These are phyloP conservation scores for Tuber borchii DNA, from an alignment of 495 filamentous ascomycete genomes.

Conservation along the genomic window DNA sequence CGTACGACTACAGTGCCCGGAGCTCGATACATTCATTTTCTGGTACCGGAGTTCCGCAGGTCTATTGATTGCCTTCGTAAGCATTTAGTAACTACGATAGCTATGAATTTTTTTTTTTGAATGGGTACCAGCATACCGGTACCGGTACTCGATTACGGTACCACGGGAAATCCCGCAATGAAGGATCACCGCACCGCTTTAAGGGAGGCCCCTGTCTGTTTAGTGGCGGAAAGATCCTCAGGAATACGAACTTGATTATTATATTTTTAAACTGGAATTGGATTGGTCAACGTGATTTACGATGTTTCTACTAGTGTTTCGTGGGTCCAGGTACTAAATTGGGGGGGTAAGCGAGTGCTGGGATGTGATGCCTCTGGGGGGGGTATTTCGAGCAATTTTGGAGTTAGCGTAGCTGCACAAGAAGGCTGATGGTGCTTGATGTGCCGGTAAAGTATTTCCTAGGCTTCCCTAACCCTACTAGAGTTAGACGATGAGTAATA, in stretches of 20 bases:
- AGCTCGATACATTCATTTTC: not conserved
- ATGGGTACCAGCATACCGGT: too few species aligned
- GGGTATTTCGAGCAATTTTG: not conserved
- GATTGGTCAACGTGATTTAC: not conserved
- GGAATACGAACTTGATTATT: not conserved
- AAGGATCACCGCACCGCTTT: not conserved
- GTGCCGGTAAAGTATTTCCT: not conserved
- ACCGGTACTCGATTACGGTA: too few species aligned
- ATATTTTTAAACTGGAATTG: not conserved
- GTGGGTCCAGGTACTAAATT: not conserved
- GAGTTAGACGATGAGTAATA: not conserved
- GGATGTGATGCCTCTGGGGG: not conserved
- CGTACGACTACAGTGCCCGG: not conserved
- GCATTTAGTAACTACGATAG: too few species aligned
- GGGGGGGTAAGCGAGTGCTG: not conserved
- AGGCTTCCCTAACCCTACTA: not conserved
- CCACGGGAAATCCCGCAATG: not conserved
- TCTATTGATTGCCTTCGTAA: too few species aligned
- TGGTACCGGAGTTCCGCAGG: too few species aligned
- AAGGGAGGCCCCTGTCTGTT: not conserved
- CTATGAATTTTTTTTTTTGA: too few species aligned
- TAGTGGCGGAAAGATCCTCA: not conserved
- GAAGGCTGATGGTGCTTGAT: not conserved
- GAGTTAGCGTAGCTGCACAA: not conserved
- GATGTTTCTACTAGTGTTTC: not conserved